phyloP scores from a whole-genome alignment of 768 basidiomycete species.

The Lentinula aciculospora region DNA sequence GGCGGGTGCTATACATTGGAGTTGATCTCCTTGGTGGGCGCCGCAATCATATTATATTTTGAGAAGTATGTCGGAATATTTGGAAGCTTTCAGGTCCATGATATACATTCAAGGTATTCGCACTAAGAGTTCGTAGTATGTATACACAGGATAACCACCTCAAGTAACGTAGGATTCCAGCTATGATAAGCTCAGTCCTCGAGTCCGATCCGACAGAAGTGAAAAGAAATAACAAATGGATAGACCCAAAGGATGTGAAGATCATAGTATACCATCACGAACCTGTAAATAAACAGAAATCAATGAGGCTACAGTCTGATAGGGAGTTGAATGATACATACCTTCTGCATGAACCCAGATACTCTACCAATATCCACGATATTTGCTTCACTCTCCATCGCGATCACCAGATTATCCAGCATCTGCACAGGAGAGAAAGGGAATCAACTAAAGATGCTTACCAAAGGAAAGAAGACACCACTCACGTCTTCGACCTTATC shows the following conservation, averaged over 20 bases:
- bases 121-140: not conserved
- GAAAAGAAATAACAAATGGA: not conserved
- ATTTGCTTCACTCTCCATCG: conserved; percentile 83
- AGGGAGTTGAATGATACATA: conserved; percentile 16
- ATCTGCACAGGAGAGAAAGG: conserved; percentile 51
- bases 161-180: too few species aligned
- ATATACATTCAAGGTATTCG: not conserved
- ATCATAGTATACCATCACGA: not conserved
- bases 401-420: conserved; percentile 79
- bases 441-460: not conserved
- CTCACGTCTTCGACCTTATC: conserved; percentile 89
- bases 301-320: not conserved
- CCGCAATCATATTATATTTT: too few species aligned
- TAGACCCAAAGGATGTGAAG: too few species aligned
- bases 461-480: conserved; percentile 10
- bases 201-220: too few species aligned
- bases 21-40: too few species aligned
- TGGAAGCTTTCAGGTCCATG: too few species aligned
- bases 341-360: conserved; percentile 90
- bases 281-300: not conserved
- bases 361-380: conserved; percentile 80
- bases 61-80: too few species aligned
- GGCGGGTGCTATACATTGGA: too few species aligned
- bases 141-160: too few species aligned
- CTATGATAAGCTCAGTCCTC: too few species aligned